Conservation (phyloP, 78 protist species). For the Bigelowiella natans region DNA sequence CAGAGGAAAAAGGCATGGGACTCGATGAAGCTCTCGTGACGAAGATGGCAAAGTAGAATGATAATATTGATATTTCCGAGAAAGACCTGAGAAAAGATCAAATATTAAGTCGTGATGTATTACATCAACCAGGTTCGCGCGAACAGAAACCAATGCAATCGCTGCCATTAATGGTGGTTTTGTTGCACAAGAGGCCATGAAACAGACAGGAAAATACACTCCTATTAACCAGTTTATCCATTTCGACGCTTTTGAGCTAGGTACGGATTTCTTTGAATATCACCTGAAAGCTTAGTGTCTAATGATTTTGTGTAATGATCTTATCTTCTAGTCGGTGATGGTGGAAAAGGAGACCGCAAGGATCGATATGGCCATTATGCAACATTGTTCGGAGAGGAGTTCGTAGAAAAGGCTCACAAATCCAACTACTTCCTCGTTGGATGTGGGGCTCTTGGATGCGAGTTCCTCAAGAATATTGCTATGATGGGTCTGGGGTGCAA, state of each 20-base stretch:
- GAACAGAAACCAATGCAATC: background rate
- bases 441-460: conserved; percentile 60
- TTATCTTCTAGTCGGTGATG: background rate
- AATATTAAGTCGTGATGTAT: no score
- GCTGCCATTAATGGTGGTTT: conserved; percentile 66
- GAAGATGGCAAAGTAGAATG: no score
- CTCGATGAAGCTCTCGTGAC: no score
- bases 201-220: conserved; percentile 44
- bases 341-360: background rate
- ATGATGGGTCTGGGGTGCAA: conserved; percentile 35
- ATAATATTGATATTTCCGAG: no score
- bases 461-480: conserved; percentile 37
- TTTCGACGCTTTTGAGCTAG: conserved; percentile 22
- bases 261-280: no score
- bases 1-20: no score
- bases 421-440: conserved; percentile 52
- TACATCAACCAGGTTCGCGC: background rate
- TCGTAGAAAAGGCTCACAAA: background rate
- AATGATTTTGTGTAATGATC: background rate
- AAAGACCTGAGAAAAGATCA: no score
- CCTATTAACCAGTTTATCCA: conserved; percentile 45
- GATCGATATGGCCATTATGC: background rate
- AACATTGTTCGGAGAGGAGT: background rate
- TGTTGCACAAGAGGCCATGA: conserved; percentile 81
- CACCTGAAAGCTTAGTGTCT: no score